A percentile compares a stretch with the other conserved stretches of the same genome.
These are phyloP conservation scores for Zopfia rhizophila DNA, from an alignment of 2,329 filamentous ascomycete genomes.

Conservation along the genomic window DNA sequence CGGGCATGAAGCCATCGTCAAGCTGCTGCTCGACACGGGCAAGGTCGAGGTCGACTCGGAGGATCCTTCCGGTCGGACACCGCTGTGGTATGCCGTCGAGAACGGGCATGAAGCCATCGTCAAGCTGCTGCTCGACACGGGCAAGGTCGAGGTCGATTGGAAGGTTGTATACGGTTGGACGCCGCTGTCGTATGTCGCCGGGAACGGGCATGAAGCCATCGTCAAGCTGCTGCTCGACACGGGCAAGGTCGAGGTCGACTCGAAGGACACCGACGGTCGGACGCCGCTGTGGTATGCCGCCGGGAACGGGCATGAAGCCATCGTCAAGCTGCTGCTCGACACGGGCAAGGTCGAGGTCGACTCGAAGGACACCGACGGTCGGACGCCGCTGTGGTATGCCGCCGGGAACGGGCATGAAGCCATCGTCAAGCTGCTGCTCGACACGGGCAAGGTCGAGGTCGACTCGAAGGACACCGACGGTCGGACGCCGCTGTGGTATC, in stretches of 20 bases:
- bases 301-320: constrained; percentile 1
- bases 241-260: constrained; percentile 2
- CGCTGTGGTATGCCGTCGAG: constrained; percentile 5
- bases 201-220: constrained; percentile 8
- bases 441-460: constrained; percentile 16
- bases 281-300: constrained; percentile 8
- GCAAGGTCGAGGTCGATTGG: constrained; percentile 6
- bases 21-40: constrained; percentile 10
- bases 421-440: constrained; percentile 19
- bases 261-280: constrained; percentile 1
- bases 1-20: constrained; percentile 8
- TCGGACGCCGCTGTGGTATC: constrained; percentile 14
- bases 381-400: constrained; percentile 11
- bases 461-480: constrained; percentile 16
- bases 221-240: constrained; percentile 7
- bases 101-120: constrained; percentile 7
- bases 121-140: constrained; percentile 7
- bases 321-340: constrained; percentile 11
- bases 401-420: constrained; percentile 9
- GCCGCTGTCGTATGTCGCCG: constrained; percentile 4
- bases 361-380: not conserved
- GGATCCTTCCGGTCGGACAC: constrained; percentile 7
- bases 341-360: constrained; percentile 11
- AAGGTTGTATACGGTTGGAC: constrained; percentile 3
- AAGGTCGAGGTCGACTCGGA: constrained; percentile 9